Conservation (phyloP, 2,329 filamentous ascomycete genomes). For the Proliferodiscus dingleyae region DNA sequence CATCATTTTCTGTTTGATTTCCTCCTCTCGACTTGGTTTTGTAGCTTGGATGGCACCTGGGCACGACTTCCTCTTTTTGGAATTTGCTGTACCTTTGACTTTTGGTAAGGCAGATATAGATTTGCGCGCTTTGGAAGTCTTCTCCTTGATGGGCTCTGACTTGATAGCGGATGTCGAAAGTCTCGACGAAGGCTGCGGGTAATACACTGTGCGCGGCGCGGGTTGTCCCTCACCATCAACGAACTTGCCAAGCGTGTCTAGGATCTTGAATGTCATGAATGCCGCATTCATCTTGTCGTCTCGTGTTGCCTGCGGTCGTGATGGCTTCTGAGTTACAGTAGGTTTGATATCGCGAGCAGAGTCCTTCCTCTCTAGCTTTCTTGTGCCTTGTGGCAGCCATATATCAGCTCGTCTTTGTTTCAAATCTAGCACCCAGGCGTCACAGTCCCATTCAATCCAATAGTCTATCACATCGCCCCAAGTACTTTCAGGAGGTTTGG, state of each 20-base stretch:
- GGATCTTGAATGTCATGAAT: conserved; percentile 28
- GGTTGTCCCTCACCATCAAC: conserved; percentile 16
- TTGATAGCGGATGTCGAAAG: conserved; percentile 3
- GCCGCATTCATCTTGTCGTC: conserved; percentile 29
- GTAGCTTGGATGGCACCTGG: background rate
- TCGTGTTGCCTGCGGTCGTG: conserved; percentile 20
- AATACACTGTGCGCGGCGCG: conserved; percentile 17
- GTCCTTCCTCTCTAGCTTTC: conserved; percentile 15
- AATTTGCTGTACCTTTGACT: background rate
- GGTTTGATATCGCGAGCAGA: conserved; percentile 6
- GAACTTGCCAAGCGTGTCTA: conserved; percentile 22
- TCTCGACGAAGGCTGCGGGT: conserved; percentile 8
- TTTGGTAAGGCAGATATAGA: background rate
- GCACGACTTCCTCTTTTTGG: conserved; percentile 12
- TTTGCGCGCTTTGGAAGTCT: conserved; percentile 5
- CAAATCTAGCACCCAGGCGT: conserved; percentile 65
- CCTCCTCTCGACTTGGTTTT: background rate
- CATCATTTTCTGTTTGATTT: background rate
- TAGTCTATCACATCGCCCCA: conserved; percentile 72
- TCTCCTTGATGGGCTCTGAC: conserved; percentile 3
- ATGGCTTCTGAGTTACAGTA: conserved; percentile 9
- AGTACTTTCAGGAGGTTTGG: conserved; percentile 64
- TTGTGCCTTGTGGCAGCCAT: conserved; percentile 26
- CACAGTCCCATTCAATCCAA: conserved; percentile 71
- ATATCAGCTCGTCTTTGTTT: conserved; percentile 29